Base-by-base conservation (phyloP, 768 basidiomycete species). In the Pluteus cervinus region DNA sequence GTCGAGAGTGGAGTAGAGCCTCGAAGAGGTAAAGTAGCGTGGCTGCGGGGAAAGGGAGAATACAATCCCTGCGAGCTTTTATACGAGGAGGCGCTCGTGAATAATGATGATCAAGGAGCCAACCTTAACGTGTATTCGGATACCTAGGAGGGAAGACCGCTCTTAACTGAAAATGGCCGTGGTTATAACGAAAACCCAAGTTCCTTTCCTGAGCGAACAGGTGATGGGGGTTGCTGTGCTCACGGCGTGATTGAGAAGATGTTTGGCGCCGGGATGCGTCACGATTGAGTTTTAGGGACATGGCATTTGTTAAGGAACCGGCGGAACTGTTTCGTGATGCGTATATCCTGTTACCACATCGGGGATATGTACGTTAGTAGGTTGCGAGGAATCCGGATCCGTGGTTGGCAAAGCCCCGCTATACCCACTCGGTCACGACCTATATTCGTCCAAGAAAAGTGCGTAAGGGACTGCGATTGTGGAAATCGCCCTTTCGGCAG, bases 101-200 rank as follows among this genome's bases (percentile, higher is more conserved):
- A 49, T 55, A 44, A 50, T 56, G 52, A 59, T 57, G 46, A 54
- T 39, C 41, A 46, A 36, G 47, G 40, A 44, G 41, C 39, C 43
- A 50, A 56, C 44, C 46, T 53, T 54, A 55, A 56, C 45, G 43
- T 29, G 34, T 45, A 45, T 33, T 36, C 31, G 50, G 45, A 50
- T 45, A 20, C 36, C 30, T 42, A 34, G 9, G 47, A 32, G 29
- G 32, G 36, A 44, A 43, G 36, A 37, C 28, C 26, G 15, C n/a
- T n/a, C n/a, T 42, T 35, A 29, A 34, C 29, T 28, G 36, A 38
- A 43, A 48, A 40, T 36, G 35, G 25, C 18, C 37, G 24, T 22
- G 31, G 17, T n/a, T n/a, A n/a, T n/a, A 44, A 39, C 42, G 34
- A 41, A 46, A 42, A 14, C 40, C 38, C 43, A 29, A 30, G 9